Evolutionary conservation across 441 rosid species (phyloP).

Genomic region (Caryocar brasiliense): DNA sequence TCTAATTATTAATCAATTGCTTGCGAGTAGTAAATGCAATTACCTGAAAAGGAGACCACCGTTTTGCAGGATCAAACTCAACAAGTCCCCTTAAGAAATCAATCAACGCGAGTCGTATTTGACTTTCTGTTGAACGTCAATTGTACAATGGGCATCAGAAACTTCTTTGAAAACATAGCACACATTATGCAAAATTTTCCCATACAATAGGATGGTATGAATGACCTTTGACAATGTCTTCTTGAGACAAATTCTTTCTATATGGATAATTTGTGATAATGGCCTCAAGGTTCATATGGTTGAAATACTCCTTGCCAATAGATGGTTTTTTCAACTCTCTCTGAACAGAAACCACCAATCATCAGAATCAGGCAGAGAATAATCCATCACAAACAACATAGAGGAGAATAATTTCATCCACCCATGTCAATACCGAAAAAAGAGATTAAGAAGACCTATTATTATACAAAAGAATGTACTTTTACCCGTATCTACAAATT

Average conservation of each 20-base stretch:
- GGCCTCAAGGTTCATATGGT: conserved; percentile 86
- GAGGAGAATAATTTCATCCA: too few species aligned
- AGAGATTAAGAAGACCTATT: too few species aligned
- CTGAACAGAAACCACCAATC: conserved; percentile 33
- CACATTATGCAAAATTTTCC: not conserved
- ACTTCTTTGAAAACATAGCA: conserved; percentile 7
- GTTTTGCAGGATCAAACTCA: conserved; percentile 96
- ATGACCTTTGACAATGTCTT: conserved; percentile 75
- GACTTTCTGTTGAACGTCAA: conserved; percentile 55
- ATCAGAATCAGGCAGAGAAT: conserved; percentile 13
- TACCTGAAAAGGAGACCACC: conserved; percentile 99
- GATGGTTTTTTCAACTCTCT: conserved; percentile 85
- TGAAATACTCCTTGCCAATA: conserved; percentile 94
- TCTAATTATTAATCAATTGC: not conserved
- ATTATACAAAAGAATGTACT: too few species aligned
- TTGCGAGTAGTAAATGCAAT: conserved; percentile 14
- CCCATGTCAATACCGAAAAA: too few species aligned
- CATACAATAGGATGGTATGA: conserved; percentile 1
- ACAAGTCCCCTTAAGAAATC: conserved; percentile 98
- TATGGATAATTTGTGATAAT: conserved; percentile 84
- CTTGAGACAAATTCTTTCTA: conserved; percentile 64
- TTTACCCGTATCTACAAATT: too few species aligned
- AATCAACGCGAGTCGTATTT: conserved; percentile 77
- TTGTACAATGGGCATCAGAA: conserved; percentile 7
- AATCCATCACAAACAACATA: not conserved